Evolutionary conservation across 1,284 basidiomycete genomes (phyloP), one percentile per base, ranked within the genome.

Genomic region (Anthracocystis walkeri): DNA sequence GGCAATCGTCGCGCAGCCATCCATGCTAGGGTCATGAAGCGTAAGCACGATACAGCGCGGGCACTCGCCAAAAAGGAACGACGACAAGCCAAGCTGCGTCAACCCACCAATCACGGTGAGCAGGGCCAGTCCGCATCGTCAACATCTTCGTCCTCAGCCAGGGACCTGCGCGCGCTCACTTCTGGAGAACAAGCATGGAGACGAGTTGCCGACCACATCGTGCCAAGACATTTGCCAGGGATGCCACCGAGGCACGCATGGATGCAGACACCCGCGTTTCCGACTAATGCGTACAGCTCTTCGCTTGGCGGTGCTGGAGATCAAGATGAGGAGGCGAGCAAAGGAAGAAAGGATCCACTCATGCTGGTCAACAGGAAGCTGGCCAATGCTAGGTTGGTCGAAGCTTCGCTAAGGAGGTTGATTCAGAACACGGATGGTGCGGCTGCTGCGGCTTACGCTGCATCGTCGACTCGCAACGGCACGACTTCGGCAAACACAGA

Each of bases 381-480:
- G 42, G 79, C 78, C 10, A 81, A 81, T 40, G 77, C 79, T 2
- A 71, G 79, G 33, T 55, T 81, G n/a, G 79, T 81, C 25, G 79
- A 81, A 33, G 55, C 74, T 1, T 79, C 79, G 40, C 54, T 81
- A 46, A 67, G 77, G 14, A 59, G 53, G 57, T 65, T 81, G 33
- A 81, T 81, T 35, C 73, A 75, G 29, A 66, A 73, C 41, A 81
- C 79, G 4, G 79, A 81, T 49, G 57, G 66, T 10, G 79, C 77
- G 0, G 77, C 79, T 1, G 75, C 74, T 6, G 51, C 49, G 4
- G 70, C 70, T 7, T 65, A 67, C 35, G 64, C 59, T n/a, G 54
- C 64, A 11, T 57, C 70, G 5, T 54, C 64, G 7, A 51, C 56
- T 20, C 48, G 33, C 33, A 49, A n/a, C n/a, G 56, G 55, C 10